A percentile compares a stretch with the other conserved stretches of the same genome.
These are phyloP conservation scores for Penicillium steckii DNA, from an alignment of 495 filamentous ascomycete genomes.

Conservation along the genomic window DNA sequence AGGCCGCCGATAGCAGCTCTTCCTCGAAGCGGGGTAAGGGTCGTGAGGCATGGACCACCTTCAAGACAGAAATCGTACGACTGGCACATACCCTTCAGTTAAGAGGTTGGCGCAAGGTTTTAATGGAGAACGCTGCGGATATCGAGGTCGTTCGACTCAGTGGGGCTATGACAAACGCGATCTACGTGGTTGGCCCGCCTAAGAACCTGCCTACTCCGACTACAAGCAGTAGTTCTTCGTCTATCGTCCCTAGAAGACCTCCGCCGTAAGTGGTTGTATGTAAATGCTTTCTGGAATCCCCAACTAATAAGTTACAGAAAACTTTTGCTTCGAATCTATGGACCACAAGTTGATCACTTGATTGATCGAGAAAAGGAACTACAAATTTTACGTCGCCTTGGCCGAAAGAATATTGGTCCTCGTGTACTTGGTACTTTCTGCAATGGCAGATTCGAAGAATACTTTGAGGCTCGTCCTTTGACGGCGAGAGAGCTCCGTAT, in stretches of 20 bases:
- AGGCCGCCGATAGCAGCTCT: constrained; percentile 24
- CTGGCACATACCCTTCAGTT: constrained; percentile 84
- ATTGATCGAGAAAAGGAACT: constrained; percentile 93
- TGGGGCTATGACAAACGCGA: constrained; percentile 92
- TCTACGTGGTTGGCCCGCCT: constrained; percentile 90
- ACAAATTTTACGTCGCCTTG: constrained; percentile 79
- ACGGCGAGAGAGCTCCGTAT: constrained; percentile 73
- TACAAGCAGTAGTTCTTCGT: constrained; percentile 34
- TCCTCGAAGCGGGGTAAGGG: constrained; percentile 57
- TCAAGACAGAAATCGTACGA: constrained; percentile 89
- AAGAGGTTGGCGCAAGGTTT: constrained; percentile 84
- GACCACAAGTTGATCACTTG: constrained; percentile 90
- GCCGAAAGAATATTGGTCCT: constrained; percentile 89
- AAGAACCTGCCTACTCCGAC: constrained; percentile 44
- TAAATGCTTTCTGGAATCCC: background rate
- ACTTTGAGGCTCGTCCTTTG: constrained; percentile 76
- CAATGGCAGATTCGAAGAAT: constrained; percentile 97
- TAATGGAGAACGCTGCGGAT: constrained; percentile 65
- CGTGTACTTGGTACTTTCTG: constrained; percentile 88
- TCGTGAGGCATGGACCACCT: constrained; percentile 68
- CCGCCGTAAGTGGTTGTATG: constrained; percentile 47
- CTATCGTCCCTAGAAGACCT: constrained; percentile 43
- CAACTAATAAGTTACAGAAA: constrained; percentile 52
- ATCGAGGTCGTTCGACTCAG: constrained; percentile 84
- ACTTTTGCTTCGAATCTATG: constrained; percentile 89